phyloP scores from a whole-genome alignment of 2,329 filamentous ascomycete genomes.

The Sordariomycetes sp. region DNA sequence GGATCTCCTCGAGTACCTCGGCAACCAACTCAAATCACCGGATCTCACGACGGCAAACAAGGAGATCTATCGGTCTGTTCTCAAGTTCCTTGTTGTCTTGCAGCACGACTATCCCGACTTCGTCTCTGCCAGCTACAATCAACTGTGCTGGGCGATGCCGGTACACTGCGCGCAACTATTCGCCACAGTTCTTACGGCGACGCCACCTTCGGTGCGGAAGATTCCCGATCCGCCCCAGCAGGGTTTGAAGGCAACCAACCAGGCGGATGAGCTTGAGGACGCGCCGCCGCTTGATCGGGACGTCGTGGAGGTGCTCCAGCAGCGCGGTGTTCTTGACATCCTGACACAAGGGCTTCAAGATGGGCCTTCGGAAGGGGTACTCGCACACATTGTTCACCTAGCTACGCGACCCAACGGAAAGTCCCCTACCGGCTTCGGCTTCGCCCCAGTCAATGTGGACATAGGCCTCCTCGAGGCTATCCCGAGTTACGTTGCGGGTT shows the following conservation, averaged over 20 bases:
- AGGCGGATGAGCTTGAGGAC: slow-evolving; percentile 62
- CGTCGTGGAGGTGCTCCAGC: slow-evolving; percentile 40
- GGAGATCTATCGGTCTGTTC: slow-evolving; percentile 72
- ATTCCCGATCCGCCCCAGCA: slow-evolving; percentile 63
- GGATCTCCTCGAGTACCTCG: slow-evolving; percentile 61
- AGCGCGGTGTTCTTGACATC: slow-evolving; percentile 46
- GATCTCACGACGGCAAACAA: slow-evolving; percentile 61
- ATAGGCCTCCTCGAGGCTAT: slow-evolving; percentile 66
- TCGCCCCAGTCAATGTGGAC: slow-evolving; percentile 58
- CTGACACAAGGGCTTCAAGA: slow-evolving; percentile 46
- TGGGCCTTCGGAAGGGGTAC: slow-evolving; percentile 59
- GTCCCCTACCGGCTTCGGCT: slow-evolving; percentile 50
- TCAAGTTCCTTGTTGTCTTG: slow-evolving; percentile 74
- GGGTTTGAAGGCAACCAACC: slow-evolving; percentile 61
- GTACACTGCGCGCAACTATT: slow-evolving; percentile 77
- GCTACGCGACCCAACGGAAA: slow-evolving; percentile 50
- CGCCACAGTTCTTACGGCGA: slow-evolving; percentile 78
- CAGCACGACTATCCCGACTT: slow-evolving; percentile 96
- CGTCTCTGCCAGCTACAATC: slow-evolving; percentile 74
- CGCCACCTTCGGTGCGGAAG: slow-evolving; percentile 58
- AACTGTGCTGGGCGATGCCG: slow-evolving; percentile 71
- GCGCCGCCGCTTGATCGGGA: slow-evolving; percentile 57
- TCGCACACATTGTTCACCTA: slow-evolving; percentile 67
- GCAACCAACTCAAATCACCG: slow-evolving; percentile 66
- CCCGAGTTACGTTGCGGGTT: slow-evolving; percentile 70